A percentile compares a stretch with the other conserved stretches of the same genome.
Evolutionary conservation across 1,139 yeast genomes (phyloP).

Genomic region (Candida sp.): DNA sequence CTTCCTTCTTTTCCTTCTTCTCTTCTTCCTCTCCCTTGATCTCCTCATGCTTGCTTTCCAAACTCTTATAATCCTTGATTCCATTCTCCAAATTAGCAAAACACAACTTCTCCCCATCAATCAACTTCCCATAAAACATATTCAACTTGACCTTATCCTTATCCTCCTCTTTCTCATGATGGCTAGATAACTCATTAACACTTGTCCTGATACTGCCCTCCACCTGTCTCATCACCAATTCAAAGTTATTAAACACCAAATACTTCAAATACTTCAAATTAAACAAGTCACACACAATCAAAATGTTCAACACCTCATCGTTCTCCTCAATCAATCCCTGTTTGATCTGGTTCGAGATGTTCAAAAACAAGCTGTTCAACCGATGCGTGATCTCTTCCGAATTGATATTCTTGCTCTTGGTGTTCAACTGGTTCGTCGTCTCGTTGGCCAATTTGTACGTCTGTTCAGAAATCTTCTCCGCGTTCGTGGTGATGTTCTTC

Average conservation of each 20-base stretch:
- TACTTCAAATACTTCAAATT: constrained; percentile 72
- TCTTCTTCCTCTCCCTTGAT: constrained; percentile 18
- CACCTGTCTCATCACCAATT: constrained; percentile 87
- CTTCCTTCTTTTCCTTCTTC: constrained; percentile 13
- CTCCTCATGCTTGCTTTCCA: constrained; percentile 20
- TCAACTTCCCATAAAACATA: constrained; percentile 74
- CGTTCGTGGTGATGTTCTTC: constrained; percentile 58
- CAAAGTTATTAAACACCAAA: constrained; percentile 70
- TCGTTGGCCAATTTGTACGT: constrained; percentile 48
- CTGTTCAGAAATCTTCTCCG: constrained; percentile 44
- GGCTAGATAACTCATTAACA: constrained; percentile 56
- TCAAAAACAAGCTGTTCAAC: constrained; percentile 39
- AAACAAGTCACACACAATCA: constrained; percentile 76
- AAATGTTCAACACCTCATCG: constrained; percentile 47
- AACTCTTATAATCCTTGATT: constrained; percentile 46
- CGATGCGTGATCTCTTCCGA: constrained; percentile 36
- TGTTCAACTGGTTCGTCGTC: constrained; percentile 48
- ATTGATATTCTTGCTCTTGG: constrained; percentile 40
- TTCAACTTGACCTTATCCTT: constrained; percentile 52
- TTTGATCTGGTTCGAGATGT: constrained; percentile 46
- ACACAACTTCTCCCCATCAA: constrained; percentile 91
- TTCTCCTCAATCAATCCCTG: constrained; percentile 78
- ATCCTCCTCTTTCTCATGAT: constrained; percentile 17
- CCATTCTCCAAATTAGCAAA: constrained; percentile 85
- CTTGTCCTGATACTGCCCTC: constrained; percentile 81